Base-by-base conservation (phyloP, 352 stramenopile genomes). In the Peronospora farinosa region DNA sequence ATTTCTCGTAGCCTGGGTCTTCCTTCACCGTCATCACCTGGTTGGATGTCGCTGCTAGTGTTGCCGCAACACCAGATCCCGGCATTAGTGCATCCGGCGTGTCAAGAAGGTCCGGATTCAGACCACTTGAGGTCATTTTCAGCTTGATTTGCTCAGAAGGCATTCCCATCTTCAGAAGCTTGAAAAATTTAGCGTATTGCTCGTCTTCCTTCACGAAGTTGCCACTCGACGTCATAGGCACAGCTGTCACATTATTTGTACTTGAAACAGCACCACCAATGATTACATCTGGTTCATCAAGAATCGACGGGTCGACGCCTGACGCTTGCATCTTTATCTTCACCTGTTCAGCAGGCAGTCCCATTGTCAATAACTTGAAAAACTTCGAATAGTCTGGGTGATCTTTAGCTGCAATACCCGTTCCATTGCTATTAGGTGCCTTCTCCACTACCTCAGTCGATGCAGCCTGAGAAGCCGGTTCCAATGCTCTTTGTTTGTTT, bases 101-200 rank as follows among this genome's bases (percentile, higher is more conserved):
- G 55, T 98, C 92, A 40, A 98, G 78, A 11, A 98, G 55, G 11
- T 70, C 67, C 3, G 91, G 76, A 54, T 98, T 84, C 21, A 97
- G 55, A 7, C 88, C 88, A 68, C 97, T 92, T 21, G 88, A 76
- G 17, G 72, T 91, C 90, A 98, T 97, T 43, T 97, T 97, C 57
- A 97, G 60, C 54, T 98, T 96, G 15, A 97, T 90, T 40, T 96
- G 92, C 37, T 93, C 83, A 23, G 83, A 57, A 7, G 95, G 95
- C 80, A 98, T 94, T 16, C 92, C 93, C 70, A 98, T 93, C 52
- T 96, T 97, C 10, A 84, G 47, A 67, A 98, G 92, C 55, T 97
- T 98, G 64, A 98, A 98, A 64, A 97, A 98, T 65, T 97, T 97
- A 5, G 68, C 65, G 52, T 97, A 98, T 33, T 65, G 69, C 16